Base-by-base conservation (phyloP, 345 rosid genomes). In the Syzygium jambos region DNA sequence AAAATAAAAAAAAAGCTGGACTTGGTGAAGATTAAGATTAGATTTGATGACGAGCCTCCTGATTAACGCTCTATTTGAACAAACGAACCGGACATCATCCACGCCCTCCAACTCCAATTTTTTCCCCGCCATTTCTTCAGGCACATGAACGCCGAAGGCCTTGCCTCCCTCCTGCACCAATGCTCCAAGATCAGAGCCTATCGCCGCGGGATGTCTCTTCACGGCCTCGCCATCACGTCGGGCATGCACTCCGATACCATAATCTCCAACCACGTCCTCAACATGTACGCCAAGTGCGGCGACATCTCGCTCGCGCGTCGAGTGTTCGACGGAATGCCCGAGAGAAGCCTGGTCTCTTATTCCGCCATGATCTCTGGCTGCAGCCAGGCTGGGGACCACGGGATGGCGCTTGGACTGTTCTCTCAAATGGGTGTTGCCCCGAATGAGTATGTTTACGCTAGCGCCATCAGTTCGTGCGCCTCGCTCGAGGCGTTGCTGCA, bases 301-400 rank as follows among this genome's bases (percentile, higher is more conserved):
- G 54, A 88, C 8, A 52, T 92, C 25, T 34, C 43, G 2, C 54
- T n/a, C 4, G 96, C 97, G 25, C 94, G 94, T 14, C 87, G 88
- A 29, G 7, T 90, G 90, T 94, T 95, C 85, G 97, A 92, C 87
- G 92, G 93, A 87, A 93, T 95, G 95, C 86, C 92, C 80, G 88
- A 87, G 0, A 90, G 87, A 90, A 95, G 94, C 54, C 92, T 95
- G 17, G 93, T 94, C 15, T 93, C 97, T 2, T 94, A 95, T 96
- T 93, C 97, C 11, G 94, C 96, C 78, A 91, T 95, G 91, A 91
- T 95, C 68, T 93, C 96, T 12, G 96, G 94, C 29, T 93, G 93
- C 90, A 92, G 86, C 78, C 96, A 93, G 85, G 84, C 68, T 54
- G 93, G 92, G 41, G 61, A 90, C 43, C 90, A 90, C 84, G 9